A percentile compares a stretch with the other conserved stretches of the same genome.
Conservation (phyloP, 495 filamentous ascomycete genomes). For the Geoglossum glabrum region DNA sequence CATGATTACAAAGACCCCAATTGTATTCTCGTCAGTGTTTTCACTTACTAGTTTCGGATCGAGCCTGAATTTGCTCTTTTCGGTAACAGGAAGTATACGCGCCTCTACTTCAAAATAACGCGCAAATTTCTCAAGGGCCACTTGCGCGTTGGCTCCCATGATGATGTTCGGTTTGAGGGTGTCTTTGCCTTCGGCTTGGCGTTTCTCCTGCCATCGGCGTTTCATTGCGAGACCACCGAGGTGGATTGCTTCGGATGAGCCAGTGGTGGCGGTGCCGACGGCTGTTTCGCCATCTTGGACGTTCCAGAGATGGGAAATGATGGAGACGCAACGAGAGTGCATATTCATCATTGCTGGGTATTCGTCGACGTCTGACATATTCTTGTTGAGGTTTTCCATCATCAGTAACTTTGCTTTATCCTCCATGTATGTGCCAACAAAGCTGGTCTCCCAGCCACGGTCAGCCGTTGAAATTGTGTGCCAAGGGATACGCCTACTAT, state of each 20-base stretch:
- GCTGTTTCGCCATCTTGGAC: slow-evolving; percentile 44
- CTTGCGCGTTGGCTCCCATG: slow-evolving; percentile 62
- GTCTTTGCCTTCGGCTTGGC: slow-evolving; percentile 38
- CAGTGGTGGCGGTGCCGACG: slow-evolving; percentile 52
- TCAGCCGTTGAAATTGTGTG: not conserved
- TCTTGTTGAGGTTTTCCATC: slow-evolving; percentile 48
- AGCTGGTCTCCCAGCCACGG: slow-evolving; percentile 19
- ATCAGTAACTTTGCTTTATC: slow-evolving; percentile 41
- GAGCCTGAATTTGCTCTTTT: slow-evolving; percentile 38
- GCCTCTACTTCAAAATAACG: slow-evolving; percentile 64
- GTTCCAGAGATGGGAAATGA: slow-evolving; percentile 50
- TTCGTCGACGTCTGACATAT: slow-evolving; percentile 49
- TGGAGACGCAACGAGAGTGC: slow-evolving; percentile 49
- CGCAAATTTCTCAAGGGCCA: slow-evolving; percentile 52
- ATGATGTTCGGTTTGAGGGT: slow-evolving; percentile 48
- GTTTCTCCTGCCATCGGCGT: slow-evolving; percentile 51
- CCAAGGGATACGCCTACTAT: not conserved
- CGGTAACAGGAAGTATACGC: slow-evolving; percentile 44
- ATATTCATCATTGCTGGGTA: slow-evolving; percentile 59
- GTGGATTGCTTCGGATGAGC: slow-evolving; percentile 54
- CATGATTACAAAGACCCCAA: slow-evolving; percentile 56
- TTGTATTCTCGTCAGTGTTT: slow-evolving; percentile 60
- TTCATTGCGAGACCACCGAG: slow-evolving; percentile 65
- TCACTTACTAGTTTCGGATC: slow-evolving; percentile 42
- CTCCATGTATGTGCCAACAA: slow-evolving; percentile 59